Evolutionary conservation across 176 grass and related monocot genomes (phyloP), one percentile per base, ranked within the genome.

Genomic region (Carex cristatella): DNA sequence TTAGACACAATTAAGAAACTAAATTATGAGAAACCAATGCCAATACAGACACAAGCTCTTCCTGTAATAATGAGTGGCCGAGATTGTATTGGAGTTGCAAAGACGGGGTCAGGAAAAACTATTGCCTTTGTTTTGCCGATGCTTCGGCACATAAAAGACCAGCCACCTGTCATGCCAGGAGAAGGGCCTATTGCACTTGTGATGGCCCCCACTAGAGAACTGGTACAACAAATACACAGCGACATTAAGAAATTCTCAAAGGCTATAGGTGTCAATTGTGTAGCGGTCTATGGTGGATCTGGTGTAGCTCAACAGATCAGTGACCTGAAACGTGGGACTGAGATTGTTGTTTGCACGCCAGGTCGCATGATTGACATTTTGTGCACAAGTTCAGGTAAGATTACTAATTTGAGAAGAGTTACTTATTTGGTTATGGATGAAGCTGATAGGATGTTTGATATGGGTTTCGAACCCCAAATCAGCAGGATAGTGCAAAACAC

Each of bases 371-470:
- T 98, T 49, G 93, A 95, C 86, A 98, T 98, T 42, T 90, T 98
- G 65, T 95, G 93, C 79, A 98, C 93, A 8, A 94, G 96, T 83
- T 88, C 86, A 42, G 96, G 96, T 35, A 98, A 98, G 88, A 98
- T 98, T 32, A 98, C 91, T 76, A 95, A 98, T 82, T 90, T 98
- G 75, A 86, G 96, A 10, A 94, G 93, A 79, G 91, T 98, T 16
- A 94, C 96, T 4, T 98, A 93, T 61, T 92, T 98, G 69, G 96
- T 98, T 9, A 93, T 98, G 91, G 96, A 98, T 66, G 96, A 98
- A 84, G 96, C 96, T 44, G 96, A 98, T 90, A 89, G 96, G 81
- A 98, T 98, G 96, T 98, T 95, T 85, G 96, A 95, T 79, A 98
- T 95, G 93, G 96, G 96, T 81, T 98, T 98, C 75, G 96, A 98